A percentile compares a stretch with the other conserved stretches of the same genome.
Conservation (phyloP, 345 rosid genomes). For the Camelina sativa region DNA sequence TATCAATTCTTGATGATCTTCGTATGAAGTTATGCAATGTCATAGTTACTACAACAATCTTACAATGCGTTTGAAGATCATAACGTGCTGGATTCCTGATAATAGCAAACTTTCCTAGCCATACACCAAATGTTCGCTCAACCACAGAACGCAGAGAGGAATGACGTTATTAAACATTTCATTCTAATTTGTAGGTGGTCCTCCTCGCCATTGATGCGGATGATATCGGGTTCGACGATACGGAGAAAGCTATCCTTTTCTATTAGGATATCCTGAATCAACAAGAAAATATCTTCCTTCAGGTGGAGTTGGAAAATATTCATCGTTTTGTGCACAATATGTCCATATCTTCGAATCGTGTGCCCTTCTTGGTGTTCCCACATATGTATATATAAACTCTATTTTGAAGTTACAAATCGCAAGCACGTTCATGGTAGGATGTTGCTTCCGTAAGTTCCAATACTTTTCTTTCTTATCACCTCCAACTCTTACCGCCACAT, state of each 20-base stretch:
- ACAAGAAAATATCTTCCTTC: neutral
- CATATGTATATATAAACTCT: conserved; percentile 12
- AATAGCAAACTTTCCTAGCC: too few species aligned
- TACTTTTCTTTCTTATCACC: neutral
- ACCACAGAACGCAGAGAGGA: too few species aligned
- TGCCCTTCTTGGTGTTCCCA: conserved; percentile 5
- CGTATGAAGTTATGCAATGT: neutral
- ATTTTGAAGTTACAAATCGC: conserved; percentile 10
- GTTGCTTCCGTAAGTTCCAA: neutral
- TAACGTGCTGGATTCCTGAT: too few species aligned
- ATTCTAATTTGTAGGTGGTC: neutral
- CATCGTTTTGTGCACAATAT: conserved; percentile 3
- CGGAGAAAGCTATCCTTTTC: neutral
- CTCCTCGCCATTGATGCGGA: neutral
- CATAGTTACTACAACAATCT: neutral
- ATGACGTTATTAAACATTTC: too few species aligned
- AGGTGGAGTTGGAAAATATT: neutral
- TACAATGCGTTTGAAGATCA: too few species aligned
- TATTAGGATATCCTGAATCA: neutral
- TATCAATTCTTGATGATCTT: neutral
- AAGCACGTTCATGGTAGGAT: conserved; percentile 11
- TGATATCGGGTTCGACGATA: neutral
- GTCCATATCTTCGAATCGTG: conserved; percentile 2
- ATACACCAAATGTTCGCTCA: too few species aligned
- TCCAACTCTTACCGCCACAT: conserved; percentile 7